Evolutionary conservation across 1,139 yeast genomes (phyloP), one percentile per base, ranked within the genome.

Genomic region (Yamadazyma pseudoaaseri): DNA sequence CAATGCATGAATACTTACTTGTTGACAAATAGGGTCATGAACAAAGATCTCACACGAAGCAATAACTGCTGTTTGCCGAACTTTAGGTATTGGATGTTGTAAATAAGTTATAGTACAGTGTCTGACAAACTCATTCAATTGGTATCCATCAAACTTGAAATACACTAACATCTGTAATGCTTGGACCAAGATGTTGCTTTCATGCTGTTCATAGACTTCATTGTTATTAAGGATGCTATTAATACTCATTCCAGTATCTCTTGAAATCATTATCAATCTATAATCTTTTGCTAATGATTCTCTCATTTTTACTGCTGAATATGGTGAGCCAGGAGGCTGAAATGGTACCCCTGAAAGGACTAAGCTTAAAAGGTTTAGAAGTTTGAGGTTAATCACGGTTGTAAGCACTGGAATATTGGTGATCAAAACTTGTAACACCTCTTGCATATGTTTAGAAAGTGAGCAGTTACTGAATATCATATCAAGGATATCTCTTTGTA

Each of bases 261-360:
- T 74, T 1, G 81, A 60, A 3, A 84, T 69, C 81, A 83, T 81
- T 23, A 77, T 70, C 38, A 85, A 81, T 43, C 97, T 70, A 56
- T 84, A 87, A 39, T 80, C 86, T 42, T 77, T 76, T 0, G 97
- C 96, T 20, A 77, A 66, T 6, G 77, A 65, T 10, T 79, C 70
- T 44, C 78, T 81, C 70, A 85, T 80, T 39, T 68, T 70, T 27
- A 70, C 70, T n/a, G 69, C 62, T n/a, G 80, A 77, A 43, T 75
- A 78, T 2, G 97, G 97, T 7, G 95, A 79, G 0, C 97, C 97
- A 0, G 97, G 97, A 13, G 86, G 86, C 37, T 76, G 79, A 54
- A 85, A 90, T 10, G 78, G 76, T 39, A 80, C 80, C 1, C 97
- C 97, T 2, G 95, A 81, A 27, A 89, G 65, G n/a, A 86, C 86